phyloP scores from a whole-genome alignment of 257 asterid genomes.

The Plantago ovata region DNA sequence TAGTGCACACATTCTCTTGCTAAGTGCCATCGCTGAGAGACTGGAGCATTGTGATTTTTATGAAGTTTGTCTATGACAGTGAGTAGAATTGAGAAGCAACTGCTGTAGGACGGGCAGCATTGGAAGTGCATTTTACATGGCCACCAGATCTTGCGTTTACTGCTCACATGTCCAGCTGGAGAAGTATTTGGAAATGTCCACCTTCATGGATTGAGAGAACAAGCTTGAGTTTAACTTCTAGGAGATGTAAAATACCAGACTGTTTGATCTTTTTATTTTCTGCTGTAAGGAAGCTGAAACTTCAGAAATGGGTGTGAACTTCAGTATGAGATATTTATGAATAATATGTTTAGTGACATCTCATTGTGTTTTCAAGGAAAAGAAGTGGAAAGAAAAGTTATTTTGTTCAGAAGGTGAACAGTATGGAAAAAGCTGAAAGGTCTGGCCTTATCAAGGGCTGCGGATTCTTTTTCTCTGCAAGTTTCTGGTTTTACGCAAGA shows the following conservation, averaged over 20 bases:
- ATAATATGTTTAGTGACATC: constrained; percentile 28
- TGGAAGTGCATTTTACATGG: constrained; percentile 25
- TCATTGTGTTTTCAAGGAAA: constrained; percentile 21
- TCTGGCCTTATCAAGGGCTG: constrained; percentile 21
- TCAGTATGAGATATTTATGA: constrained; percentile 24
- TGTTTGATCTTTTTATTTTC: constrained; percentile 29
- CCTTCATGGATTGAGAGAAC: constrained; percentile 20
- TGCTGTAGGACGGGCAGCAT: constrained; percentile 37
- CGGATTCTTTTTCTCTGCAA: constrained; percentile 15
- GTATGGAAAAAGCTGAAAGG: constrained; percentile 27
- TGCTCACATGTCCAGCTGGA: constrained; percentile 27
- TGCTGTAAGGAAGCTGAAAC: constrained; percentile 37
- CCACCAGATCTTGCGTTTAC: constrained; percentile 14
- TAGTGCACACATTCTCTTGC: constrained; percentile 24
- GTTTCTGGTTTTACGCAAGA: constrained; percentile 22
- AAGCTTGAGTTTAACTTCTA: constrained; percentile 14
- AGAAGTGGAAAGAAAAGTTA: constrained; percentile 22
- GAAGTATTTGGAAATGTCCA: constrained; percentile 24
- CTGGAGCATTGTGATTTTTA: constrained; percentile 30
- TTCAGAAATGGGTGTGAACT: constrained; percentile 32
- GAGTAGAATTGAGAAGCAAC: constrained; percentile 40
- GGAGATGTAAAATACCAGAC: constrained; percentile 20
- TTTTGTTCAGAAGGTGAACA: constrained; percentile 27
- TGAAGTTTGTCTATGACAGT: constrained; percentile 41
- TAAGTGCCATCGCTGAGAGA: constrained; percentile 20